These are phyloP conservation scores for Rhodotorula kratochvilovae DNA, from an alignment of 768 basidiomycete species.

Conservation along the genomic window DNA sequence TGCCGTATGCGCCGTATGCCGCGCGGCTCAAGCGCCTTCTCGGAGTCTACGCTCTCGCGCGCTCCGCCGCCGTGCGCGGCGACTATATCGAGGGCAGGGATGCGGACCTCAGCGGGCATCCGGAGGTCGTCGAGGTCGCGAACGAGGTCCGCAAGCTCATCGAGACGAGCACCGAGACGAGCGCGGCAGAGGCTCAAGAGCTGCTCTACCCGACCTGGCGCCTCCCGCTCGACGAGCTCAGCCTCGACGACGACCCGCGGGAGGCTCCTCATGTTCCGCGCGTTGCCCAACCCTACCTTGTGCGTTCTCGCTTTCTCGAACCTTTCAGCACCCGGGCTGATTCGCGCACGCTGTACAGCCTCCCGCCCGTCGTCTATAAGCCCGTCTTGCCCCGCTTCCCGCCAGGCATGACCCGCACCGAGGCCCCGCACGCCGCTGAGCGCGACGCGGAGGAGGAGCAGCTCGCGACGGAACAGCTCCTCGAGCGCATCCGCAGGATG, in stretches of 20 bases:
- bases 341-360: neutral
- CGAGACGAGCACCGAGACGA: no score
- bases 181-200: neutral
- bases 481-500: neutral
- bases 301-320: neutral
- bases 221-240: neutral
- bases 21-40: neutral
- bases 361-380: neutral
- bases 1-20: no score
- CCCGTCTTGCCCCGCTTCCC: neutral
- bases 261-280: neutral
- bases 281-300: neutral
- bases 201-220: neutral
- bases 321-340: no score
- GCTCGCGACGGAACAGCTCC: neutral
- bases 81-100: neutral
- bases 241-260: neutral
- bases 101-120: no score
- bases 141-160: neutral
- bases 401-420: neutral
- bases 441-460: neutral
- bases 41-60: neutral
- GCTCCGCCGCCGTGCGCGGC: neutral
- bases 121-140: neutral
- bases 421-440: neutral